Percentiles rank a stretch among this genome's conserved stretches.
Conservation (phyloP, 306 rosid genomes). For the Casuarina equisetifolia region DNA sequence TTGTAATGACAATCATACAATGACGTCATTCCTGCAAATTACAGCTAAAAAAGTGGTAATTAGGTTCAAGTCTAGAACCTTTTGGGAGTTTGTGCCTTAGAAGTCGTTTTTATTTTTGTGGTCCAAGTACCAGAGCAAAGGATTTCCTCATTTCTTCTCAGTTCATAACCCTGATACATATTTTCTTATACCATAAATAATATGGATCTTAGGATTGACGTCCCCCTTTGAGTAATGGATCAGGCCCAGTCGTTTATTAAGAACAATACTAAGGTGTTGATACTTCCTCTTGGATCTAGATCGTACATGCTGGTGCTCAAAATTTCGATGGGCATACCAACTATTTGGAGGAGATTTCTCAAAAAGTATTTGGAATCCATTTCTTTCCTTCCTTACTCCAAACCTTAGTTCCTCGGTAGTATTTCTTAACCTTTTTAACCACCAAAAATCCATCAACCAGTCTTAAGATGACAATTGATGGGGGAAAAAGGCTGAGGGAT, state of each 20-base stretch:
- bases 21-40: neutral
- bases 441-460: neutral
- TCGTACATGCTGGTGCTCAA: conserved; percentile 15
- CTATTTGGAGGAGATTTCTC: conserved; percentile 6
- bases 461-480: neutral
- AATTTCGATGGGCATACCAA: conserved; percentile 23
- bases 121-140: neutral
- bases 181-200: neutral
- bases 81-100: neutral
- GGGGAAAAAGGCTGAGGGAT: neutral
- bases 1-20: neutral
- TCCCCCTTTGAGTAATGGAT: neutral
- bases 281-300: conserved; percentile 20
- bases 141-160: neutral
- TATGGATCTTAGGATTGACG: too few species aligned
- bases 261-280: conserved; percentile 8
- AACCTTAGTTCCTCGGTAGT: neutral
- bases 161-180: neutral
- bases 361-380: conserved; percentile 8
- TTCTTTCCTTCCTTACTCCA: neutral
- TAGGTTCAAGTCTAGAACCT: neutral
- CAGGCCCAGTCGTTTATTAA: neutral
- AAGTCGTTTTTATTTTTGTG: neutral
- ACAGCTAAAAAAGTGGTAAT: neutral
- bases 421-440: neutral